phyloP scores from a whole-genome alignment of 768 basidiomycete genomes.

The Floccularia luteovirens region DNA sequence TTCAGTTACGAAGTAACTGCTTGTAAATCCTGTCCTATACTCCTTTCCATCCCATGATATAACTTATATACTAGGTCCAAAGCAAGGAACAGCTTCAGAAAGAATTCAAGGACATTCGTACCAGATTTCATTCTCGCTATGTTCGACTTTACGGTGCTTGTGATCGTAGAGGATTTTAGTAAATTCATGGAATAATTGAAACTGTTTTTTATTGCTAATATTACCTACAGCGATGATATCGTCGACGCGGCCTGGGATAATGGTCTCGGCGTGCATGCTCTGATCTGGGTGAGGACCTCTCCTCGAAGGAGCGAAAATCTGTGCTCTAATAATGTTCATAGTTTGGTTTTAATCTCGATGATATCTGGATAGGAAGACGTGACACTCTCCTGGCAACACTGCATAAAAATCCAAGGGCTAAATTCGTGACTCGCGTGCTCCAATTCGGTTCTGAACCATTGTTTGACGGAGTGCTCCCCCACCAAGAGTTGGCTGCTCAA shows the following conservation, averaged over 20 bases:
- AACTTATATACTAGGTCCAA: constrained; percentile 30
- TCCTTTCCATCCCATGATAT: not conserved
- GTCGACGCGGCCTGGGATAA: constrained; percentile 49
- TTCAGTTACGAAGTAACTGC: constrained; percentile 58
- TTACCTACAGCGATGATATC: constrained; percentile 28
- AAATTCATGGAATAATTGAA: constrained; percentile 7
- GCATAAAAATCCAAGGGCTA: constrained; percentile 39
- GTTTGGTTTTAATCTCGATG: constrained; percentile 27
- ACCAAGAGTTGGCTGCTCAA: constrained; percentile 33
- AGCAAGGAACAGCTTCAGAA: constrained; percentile 28
- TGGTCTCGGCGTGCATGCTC: constrained; percentile 48
- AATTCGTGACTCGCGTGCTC: constrained; percentile 44
- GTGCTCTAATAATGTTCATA: constrained; percentile 6
- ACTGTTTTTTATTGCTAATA: constrained; percentile 1
- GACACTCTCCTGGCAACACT: constrained; percentile 34
- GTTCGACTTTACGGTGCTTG: constrained; percentile 36
- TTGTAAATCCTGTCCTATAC: constrained; percentile 25
- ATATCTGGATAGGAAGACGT: constrained; percentile 38
- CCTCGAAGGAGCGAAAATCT: not conserved
- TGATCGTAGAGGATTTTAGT: constrained; percentile 28
- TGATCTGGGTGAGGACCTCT: constrained; percentile 43
- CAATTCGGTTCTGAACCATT: constrained; percentile 58
- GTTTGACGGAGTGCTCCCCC: constrained; percentile 39
- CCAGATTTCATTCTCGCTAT: constrained; percentile 45
- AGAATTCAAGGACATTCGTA: constrained; percentile 49